Conservation (phyloP, 768 basidiomycete species). For the Rhizopogon roseolus region DNA sequence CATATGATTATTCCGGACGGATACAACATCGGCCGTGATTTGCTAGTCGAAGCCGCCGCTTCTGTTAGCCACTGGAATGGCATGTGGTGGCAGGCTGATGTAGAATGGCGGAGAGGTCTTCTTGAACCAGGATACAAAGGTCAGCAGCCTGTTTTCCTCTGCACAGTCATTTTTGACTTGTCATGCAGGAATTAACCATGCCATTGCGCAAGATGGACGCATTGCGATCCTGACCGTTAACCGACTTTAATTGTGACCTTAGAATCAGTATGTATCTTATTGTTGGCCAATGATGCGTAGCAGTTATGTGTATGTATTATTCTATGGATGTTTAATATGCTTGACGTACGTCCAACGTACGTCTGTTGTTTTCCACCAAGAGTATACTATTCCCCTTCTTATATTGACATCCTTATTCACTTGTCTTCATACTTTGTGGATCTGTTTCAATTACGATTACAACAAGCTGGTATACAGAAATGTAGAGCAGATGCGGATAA, state of each 20-base stretch:
- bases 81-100: slow-evolving; percentile 70
- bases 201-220: slow-evolving; percentile 74
- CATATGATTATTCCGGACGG: slow-evolving; percentile 77
- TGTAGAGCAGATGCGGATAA: neutral
- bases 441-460: slow-evolving; percentile 13
- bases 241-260: slow-evolving; percentile 30
- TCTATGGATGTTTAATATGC: neutral
- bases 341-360: neutral
- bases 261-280: neutral
- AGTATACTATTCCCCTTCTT: too few relatives aligned
- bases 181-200: slow-evolving; percentile 68
- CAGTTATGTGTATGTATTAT: slow-evolving; percentile 1
- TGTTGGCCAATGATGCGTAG: neutral
- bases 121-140: slow-evolving; percentile 66
- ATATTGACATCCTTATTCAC: neutral
- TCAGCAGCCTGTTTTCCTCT: slow-evolving; percentile 20
- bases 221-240: slow-evolving; percentile 73
- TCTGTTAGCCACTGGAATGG: slow-evolving; percentile 58
- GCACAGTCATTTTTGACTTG: neutral
- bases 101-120: slow-evolving; percentile 71
- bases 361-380: neutral
- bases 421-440: neutral
- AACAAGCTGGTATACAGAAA: slow-evolving; percentile 9
- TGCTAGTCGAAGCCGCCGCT: slow-evolving; percentile 63
- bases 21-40: slow-evolving; percentile 80